Base-by-base conservation (phyloP, 2,329 filamentous ascomycete genomes). In the Cyphellophora europaea region DNA sequence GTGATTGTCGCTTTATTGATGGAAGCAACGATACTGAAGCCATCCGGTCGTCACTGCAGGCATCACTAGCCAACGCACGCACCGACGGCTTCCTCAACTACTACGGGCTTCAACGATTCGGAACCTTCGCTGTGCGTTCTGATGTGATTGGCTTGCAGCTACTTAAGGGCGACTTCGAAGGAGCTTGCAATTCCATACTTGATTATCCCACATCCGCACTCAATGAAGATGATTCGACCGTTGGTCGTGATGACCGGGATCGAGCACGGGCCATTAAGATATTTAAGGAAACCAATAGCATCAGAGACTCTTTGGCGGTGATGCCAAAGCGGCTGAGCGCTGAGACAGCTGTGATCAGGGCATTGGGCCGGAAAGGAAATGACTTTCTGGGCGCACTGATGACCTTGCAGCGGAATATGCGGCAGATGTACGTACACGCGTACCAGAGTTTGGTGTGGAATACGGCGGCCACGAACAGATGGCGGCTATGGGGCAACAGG, bases 371-470 rank as follows among this genome's bases (percentile, higher is more conserved):
- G 16, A 38, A 69, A 14, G 61, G 62, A 25, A 71, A 70, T 28
- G 89, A 98, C 59, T 91, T 76, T 55, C 71, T 84, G 40, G 88
- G 88, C 15, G 86, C 91, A 1, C 61, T 98, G 33, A 73, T 81
- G 53, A 71, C 73, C 35, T 88, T 98, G 43, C 82, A 82, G 15
- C 74, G 88, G 12, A 85, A 83, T 32, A 67, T 96, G 49, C 76
- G 87, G 28, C 74, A 86, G 39, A 95, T 98, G 82, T 98, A 96
- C 55, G 79, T 94, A 11, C 91, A 98, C 57, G 89, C 91, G 4
- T 96, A 95, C 60, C 91, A 98, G 58, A 93, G 84, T 5, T 74
- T 87, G 23, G 79, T 98, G 6, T 98, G 89, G 89, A 98, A 98
- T 62, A 74, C 77, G 47, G 83, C 77, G 10, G 84, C 77, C 2